Conservation (phyloP, 139 green algal genomes). For the Chlamydomonas asymmetrica region DNA sequence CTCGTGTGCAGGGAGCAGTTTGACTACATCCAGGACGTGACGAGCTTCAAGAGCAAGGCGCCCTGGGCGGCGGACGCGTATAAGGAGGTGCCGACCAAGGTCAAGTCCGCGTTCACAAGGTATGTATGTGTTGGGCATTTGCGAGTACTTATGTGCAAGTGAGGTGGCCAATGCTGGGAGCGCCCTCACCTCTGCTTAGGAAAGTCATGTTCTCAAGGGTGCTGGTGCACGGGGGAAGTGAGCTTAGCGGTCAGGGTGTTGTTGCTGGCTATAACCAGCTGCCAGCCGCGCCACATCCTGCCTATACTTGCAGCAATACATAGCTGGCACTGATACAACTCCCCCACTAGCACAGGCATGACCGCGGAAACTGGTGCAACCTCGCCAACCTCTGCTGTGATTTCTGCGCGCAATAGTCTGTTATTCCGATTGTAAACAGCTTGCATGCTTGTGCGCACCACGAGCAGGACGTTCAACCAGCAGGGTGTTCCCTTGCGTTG, state of each 20-base stretch:
- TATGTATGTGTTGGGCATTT: constrained; percentile 7
- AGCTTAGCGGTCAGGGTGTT: no score
- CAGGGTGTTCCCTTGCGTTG: constrained; percentile 30
- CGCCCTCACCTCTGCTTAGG: no score
- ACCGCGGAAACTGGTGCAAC: background rate
- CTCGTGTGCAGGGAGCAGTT: constrained; percentile 47
- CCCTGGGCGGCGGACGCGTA: constrained; percentile 76
- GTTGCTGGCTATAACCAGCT: no score
- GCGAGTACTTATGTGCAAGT: no score
- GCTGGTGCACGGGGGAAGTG: no score
- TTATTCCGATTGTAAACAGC: background rate
- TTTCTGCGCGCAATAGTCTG: no score
- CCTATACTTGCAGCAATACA: background rate
- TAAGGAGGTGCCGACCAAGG: constrained; percentile 65
- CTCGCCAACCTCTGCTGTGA: background rate
- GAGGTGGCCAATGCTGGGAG: no score
- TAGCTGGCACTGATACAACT: no score
- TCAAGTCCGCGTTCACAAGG: constrained; percentile 85
- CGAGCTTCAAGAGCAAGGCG: constrained; percentile 82
- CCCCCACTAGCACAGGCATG: no score
- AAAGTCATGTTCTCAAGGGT: no score
- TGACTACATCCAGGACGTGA: constrained; percentile 78
- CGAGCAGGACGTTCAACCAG: constrained; percentile 43
- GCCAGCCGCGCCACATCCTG: background rate
- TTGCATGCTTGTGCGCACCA: background rate